These are phyloP conservation scores for Nicotiana otophora DNA, from an alignment of 257 asterid species.

Conservation along the genomic window DNA sequence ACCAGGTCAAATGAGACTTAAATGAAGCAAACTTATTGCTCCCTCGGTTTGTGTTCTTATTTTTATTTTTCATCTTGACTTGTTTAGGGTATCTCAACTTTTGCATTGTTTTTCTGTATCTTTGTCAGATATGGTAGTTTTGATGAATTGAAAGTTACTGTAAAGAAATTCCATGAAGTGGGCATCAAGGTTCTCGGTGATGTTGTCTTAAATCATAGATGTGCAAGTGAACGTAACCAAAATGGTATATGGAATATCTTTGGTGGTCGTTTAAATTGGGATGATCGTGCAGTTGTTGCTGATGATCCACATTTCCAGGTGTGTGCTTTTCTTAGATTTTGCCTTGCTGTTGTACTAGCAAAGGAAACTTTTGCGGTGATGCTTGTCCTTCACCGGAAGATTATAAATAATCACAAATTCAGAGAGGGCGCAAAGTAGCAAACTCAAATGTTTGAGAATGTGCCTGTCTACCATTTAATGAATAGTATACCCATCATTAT, in stretches of 20 bases:
- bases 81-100: not conserved
- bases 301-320: conserved; percentile 99
- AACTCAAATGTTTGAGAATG: not conserved
- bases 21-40: not conserved
- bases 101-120: conserved; percentile 3
- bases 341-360: not conserved
- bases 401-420: not conserved
- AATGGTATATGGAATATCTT: conserved; percentile 95
- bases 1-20: not conserved
- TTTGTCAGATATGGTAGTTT: conserved; percentile 67
- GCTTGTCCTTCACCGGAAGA: not conserved
- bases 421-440: not conserved
- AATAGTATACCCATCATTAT: not conserved
- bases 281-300: conserved; percentile 88
- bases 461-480: not conserved
- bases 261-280: conserved; percentile 97
- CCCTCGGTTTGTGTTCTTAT: not conserved
- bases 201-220: conserved; percentile 89
- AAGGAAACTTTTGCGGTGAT: not conserved
- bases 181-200: conserved; percentile 86
- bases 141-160: conserved; percentile 69
- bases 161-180: conserved; percentile 63
- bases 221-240: conserved; percentile 66
- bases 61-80: not conserved
- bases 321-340: not conserved